A percentile compares a stretch with the other conserved stretches of the same genome.
phyloP scores from a whole-genome alignment of 768 basidiomycete species.

The Suillus tomentosus region DNA sequence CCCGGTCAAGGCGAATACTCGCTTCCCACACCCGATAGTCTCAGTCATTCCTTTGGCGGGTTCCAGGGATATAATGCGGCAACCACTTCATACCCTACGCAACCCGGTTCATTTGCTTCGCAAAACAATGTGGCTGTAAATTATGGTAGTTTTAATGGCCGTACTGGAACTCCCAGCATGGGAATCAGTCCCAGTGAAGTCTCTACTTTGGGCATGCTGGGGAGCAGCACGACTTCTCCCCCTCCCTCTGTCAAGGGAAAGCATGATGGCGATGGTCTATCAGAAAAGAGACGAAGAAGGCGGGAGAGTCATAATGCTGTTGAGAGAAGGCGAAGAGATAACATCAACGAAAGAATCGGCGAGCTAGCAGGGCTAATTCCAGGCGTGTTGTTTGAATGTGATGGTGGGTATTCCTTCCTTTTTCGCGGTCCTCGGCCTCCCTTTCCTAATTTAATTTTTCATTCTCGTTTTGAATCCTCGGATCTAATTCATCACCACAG shows the following conservation, averaged over 20 bases:
- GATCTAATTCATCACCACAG: background rate
- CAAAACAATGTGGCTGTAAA: conserved; percentile 19
- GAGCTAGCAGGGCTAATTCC: conserved; percentile 90
- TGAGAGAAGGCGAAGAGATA: conserved; percentile 83
- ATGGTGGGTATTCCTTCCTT: conserved; percentile 32
- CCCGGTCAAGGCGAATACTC: conserved; percentile 40
- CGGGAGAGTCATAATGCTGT: conserved; percentile 93
- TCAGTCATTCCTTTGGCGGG: conserved; percentile 30
- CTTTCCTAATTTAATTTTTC: background rate
- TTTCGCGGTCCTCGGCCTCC: conserved; percentile 8
- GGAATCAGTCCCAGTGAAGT: conserved; percentile 31
- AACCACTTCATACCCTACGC: conserved; percentile 25
- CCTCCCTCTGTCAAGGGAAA: conserved; percentile 19
- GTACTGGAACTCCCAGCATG: conserved; percentile 22
- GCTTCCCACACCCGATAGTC: conserved; percentile 44
- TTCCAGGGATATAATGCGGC: conserved; percentile 37
- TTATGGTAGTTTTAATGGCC: conserved; percentile 9
- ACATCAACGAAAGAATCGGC: conserved; percentile 94
- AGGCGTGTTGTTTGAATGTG: conserved; percentile 75
- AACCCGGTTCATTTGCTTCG: conserved; percentile 35
- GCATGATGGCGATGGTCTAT: conserved; percentile 33
- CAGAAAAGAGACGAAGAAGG: conserved; percentile 79
- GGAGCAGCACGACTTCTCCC: conserved; percentile 16
- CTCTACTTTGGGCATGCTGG: conserved; percentile 22
- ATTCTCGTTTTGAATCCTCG: background rate